Conservation (phyloP, 371 early-diverging fungal species). For the Mortierella sp. region DNA sequence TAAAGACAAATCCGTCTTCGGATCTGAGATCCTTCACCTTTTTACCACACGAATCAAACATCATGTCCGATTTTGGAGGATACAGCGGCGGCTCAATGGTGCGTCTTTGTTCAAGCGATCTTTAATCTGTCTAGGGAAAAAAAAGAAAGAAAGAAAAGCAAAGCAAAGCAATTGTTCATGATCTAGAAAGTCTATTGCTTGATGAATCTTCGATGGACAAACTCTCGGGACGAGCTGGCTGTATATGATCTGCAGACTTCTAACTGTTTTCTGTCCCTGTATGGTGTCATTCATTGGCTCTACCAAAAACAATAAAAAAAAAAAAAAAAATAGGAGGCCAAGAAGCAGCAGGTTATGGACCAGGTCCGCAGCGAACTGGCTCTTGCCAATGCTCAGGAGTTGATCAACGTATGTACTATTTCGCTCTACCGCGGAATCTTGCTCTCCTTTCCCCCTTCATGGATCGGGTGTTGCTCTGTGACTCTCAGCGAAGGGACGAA, state of each 20-base stretch:
- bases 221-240: no score
- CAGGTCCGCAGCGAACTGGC: conserved; percentile 86
- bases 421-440: not conserved
- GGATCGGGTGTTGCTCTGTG: not conserved
- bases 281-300: no score
- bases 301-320: no score
- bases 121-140: not conserved
- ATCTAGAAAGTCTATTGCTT: not conserved
- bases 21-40: conserved; percentile 21
- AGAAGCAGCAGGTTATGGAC: conserved; percentile 88
- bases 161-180: not conserved
- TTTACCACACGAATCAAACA: conserved; percentile 16
- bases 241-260: not conserved
- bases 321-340: conserved; percentile 55
- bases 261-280: no score
- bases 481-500: not conserved
- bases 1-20: no score
- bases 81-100: conserved; percentile 54
- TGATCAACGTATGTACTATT: conserved; percentile 78
- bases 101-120: conserved; percentile 6
- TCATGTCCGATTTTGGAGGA: conserved; percentile 51
- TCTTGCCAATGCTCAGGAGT: conserved; percentile 88
- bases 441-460: not conserved
- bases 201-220: not conserved
- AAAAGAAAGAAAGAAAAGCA: not conserved